Evolutionary conservation across 108 stramenopile genomes (phyloP), one percentile per base, ranked within the genome.

Genomic region (Cyclostephanos tholiformis): DNA sequence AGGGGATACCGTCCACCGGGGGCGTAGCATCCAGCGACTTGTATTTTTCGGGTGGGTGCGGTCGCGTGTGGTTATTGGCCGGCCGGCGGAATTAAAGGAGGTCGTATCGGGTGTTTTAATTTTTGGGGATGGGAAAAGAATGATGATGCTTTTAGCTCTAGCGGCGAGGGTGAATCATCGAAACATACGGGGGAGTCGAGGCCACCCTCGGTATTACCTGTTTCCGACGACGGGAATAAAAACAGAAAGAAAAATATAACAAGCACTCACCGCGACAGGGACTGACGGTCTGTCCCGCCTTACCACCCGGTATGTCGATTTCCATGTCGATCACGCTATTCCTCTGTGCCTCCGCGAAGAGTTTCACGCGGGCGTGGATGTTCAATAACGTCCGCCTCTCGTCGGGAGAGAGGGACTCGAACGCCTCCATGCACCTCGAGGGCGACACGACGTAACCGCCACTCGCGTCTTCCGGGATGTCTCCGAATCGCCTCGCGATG

Each of bases 1-100:
- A 99, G 84, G 12, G 98, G 98, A 73, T 99, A 99, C 23, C 98
- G 87, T 20, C 99, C 99, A 43, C 99, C 99, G 1, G 99, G 99
- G 17, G 99, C 99, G 75, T 99, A 99, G 85, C 99, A 99, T 51
- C 99, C 98, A 19, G 99, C 99, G 22, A 90, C 93, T 76, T 67
- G 8, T 46, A 14, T 11, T 52, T 55, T 23, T 30, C 61, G 50
- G 30, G 20, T 2, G 50, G 50, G 10, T 53, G n/a, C n/a, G n/a
- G n/a, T n/a, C n/a, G n/a, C 52, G 41, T 1, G 44, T 46, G 59
- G 52, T 49, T 63, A 12, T 27, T 32, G 32, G 32, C 32, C n/a
- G n/a, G n/a, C n/a, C n/a, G n/a, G n/a, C n/a, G n/a, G n/a, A n/a
- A n/a, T n/a, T n/a, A n/a, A n/a, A n/a, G n/a, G n/a, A n/a, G n/a